These are phyloP conservation scores for Nemania bipapillata DNA, from an alignment of 2,329 filamentous ascomycete species.

Conservation along the genomic window DNA sequence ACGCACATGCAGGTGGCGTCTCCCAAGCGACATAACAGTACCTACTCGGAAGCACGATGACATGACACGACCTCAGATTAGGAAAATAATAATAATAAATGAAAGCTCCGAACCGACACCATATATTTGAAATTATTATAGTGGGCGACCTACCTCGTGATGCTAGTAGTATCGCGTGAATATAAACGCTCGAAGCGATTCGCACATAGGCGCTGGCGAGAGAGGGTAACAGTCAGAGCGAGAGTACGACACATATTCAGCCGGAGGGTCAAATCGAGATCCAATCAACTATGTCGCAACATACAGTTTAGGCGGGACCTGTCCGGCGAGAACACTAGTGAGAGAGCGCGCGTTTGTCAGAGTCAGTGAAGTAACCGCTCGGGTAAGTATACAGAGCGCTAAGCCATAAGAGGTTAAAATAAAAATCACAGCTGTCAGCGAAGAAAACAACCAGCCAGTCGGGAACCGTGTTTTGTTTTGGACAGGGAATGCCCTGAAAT, in stretches of 20 bases:
- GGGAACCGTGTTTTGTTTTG: constrained; percentile 16
- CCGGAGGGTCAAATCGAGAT: constrained; percentile 25
- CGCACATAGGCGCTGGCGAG: constrained; percentile 20
- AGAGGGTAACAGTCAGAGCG: not conserved
- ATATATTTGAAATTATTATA: constrained; percentile 2
- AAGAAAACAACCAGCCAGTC: constrained; percentile 35
- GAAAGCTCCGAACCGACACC: not conserved
- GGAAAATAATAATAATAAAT: not conserved
- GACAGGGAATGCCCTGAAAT: constrained; percentile 35
- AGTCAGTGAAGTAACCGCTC: constrained; percentile 18
- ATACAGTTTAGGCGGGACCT: constrained; percentile 1
- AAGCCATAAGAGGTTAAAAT: constrained; percentile 5
- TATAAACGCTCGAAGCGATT: constrained; percentile 3
- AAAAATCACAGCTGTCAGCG: not conserved
- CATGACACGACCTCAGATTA: not conserved
- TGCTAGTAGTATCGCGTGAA: not conserved
- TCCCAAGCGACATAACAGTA: not conserved
- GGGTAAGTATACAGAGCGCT: constrained; percentile 3
- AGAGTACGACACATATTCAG: not conserved
- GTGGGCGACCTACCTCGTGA: not conserved
- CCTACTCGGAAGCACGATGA: not conserved
- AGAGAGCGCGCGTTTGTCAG: constrained; percentile 28
- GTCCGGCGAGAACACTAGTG: not conserved
- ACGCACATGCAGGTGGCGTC: not conserved
- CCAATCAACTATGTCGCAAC: constrained; percentile 32